Base-by-base conservation (phyloP, 306 rosid species). In the Citrullus mucosospermus region DNA sequence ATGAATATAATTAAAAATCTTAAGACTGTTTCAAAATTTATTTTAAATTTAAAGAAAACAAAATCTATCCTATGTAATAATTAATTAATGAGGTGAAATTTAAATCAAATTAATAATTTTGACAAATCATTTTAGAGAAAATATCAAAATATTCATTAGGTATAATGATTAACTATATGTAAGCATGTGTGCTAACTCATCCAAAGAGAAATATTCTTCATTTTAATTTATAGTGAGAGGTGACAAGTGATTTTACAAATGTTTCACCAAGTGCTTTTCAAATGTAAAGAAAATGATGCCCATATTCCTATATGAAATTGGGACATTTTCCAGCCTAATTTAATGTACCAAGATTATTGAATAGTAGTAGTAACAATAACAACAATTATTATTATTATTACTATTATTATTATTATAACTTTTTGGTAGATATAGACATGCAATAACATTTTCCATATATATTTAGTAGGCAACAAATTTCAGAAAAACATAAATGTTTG, bases 201-300 rank as follows among this genome's bases (percentile, higher is more conserved):
- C 51, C 51, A n/a, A 32, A 38, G 17, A 22, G 18, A 69, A 69
- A 43, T 48, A 48, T 48, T 69, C 22, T 44, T 22, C 38, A 25
- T 71, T 43, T 22, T 10, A 43, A 5, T 69, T 69, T 20, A 43
- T 5, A 22, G 20, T 25, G 58, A 22, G 76, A 69, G 55, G 34
- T 71, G 76, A 71, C 76, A 71, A 30, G 2, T 71, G 76, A 71
- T 71, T 71, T 71, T 71, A 41, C 54, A 41, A 68, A 65, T 68
- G 34, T 69, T n/a, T 69, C 71, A 15, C 71, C 10, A 43, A 9
- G 48, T 43, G 48, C 48, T 8, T 43, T 43, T 8, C 48, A 5
- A 36, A 4, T 36, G 6, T 36, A 36, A 36, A 36, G 6, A 36
- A 41, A 41, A 22, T 69, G 55, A 43, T 39, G 54, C 50, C 12